phyloP scores from a whole-genome alignment of 1,284 basidiomycete species.

The Pisolithus thermaeus region DNA sequence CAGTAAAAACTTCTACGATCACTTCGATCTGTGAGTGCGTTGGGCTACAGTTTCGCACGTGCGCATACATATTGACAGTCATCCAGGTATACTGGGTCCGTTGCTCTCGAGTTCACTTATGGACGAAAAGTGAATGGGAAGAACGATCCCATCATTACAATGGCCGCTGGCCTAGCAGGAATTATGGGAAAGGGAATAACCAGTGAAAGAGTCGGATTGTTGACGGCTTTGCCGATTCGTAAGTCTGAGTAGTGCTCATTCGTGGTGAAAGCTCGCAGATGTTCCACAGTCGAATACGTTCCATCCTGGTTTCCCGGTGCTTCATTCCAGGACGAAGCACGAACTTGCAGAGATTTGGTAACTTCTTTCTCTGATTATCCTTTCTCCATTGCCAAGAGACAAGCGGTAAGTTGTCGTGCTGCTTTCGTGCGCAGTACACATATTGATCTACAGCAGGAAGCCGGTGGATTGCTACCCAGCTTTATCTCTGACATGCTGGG shows the following conservation, averaged over 20 bases:
- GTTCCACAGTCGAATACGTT: background rate
- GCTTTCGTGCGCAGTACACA: background rate
- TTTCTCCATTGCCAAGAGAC: background rate
- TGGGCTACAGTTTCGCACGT: no score
- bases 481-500: background rate
- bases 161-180: background rate
- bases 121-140: background rate
- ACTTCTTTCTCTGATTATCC: slow-evolving; percentile 20
- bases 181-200: background rate
- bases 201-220: background rate
- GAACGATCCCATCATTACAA: background rate
- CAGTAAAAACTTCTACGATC: no score
- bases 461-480: background rate
- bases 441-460: background rate
- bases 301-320: background rate
- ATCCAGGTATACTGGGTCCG: background rate
- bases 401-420: background rate
- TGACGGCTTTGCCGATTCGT: background rate
- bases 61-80: no score
- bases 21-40: background rate
- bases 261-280: no score
- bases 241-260: background rate
- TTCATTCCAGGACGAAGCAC: background rate
- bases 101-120: background rate
- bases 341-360: background rate